These are phyloP conservation scores for Helotiales sp. DNA, from an alignment of 2,329 filamentous ascomycete genomes.

Conservation along the genomic window DNA sequence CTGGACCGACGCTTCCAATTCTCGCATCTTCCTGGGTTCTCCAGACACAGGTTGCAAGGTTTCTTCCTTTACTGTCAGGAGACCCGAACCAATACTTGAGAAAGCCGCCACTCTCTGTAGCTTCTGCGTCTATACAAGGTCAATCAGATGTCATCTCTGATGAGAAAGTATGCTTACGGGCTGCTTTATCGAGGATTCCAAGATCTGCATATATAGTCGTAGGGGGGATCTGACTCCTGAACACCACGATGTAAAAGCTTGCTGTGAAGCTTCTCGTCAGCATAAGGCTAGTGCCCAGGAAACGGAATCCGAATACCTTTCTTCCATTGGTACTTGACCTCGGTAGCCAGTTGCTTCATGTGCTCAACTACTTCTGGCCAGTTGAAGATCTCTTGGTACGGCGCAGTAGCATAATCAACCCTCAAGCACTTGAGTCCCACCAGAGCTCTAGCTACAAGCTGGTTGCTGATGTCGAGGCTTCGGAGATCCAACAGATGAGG, in stretches of 20 bases:
- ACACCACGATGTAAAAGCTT: slow-evolving; percentile 81
- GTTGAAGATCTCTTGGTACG: slow-evolving; percentile 76
- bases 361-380: slow-evolving; percentile 64
- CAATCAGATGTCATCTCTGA: too few species aligned
- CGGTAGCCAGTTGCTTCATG: slow-evolving; percentile 51
- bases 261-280: not conserved
- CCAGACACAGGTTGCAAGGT: slow-evolving; percentile 80
- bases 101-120: slow-evolving; percentile 75
- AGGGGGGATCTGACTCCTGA: slow-evolving; percentile 71
- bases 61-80: slow-evolving; percentile 67
- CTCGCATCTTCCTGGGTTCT: slow-evolving; percentile 58
- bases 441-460: slow-evolving; percentile 71
- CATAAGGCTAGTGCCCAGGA: not conserved
- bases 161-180: too few species aligned
- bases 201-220: slow-evolving; percentile 68
- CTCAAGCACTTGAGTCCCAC: slow-evolving; percentile 61
- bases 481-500: slow-evolving; percentile 73
- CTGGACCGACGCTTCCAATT: slow-evolving; percentile 58
- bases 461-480: slow-evolving; percentile 63
- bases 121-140: too few species aligned
- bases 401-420: slow-evolving; percentile 72
- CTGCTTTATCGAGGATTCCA: slow-evolving; percentile 71
- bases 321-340: slow-evolving; percentile 55
- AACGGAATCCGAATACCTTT: slow-evolving; percentile 16
- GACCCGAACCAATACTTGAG: slow-evolving; percentile 93